phyloP scores from a whole-genome alignment of 2,329 filamentous ascomycete genomes.

The Endothia cerciana region DNA sequence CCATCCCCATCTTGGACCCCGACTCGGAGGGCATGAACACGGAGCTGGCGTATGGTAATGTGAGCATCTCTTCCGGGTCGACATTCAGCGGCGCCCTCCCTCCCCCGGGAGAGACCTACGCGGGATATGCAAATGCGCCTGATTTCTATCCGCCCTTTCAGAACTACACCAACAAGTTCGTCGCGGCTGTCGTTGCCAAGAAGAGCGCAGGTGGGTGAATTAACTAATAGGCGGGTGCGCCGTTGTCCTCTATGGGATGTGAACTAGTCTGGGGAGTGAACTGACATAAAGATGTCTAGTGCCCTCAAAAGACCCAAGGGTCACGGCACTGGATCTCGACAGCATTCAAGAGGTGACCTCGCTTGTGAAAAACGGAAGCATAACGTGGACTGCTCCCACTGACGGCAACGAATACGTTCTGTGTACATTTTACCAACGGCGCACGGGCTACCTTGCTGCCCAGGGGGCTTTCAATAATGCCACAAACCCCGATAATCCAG shows the following conservation, averaged over 20 bases:
- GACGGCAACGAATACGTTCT: conserved; percentile 15
- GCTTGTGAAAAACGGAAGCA: conserved; percentile 10
- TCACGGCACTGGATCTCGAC: conserved; percentile 14
- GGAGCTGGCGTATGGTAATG: conserved; percentile 15
- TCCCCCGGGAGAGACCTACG: conserved; percentile 1
- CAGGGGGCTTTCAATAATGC: conserved; percentile 22
- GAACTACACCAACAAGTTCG: conserved; percentile 19
- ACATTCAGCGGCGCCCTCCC: conserved; percentile 19
- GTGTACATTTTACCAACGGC: conserved; percentile 16
- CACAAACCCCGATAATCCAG: conserved; percentile 18
- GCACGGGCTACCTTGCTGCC: conserved; percentile 19
- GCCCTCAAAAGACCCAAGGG: conserved; percentile 7
- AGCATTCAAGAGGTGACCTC: conserved; percentile 16
- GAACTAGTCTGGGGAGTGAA: neutral
- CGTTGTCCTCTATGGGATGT: neutral
- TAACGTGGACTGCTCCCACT: conserved; percentile 13
- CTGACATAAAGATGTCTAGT: neutral
- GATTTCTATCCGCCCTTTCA: conserved; percentile 15
- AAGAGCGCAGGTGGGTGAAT: conserved; percentile 11
- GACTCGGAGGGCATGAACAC: conserved; percentile 20
- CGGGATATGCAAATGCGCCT: conserved; percentile 18
- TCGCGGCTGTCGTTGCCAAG: conserved; percentile 14
- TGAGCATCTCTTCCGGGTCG: conserved; percentile 17
- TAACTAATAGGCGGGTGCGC: neutral
- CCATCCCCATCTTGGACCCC: conserved; percentile 18